Evolutionary conservation across 2,329 filamentous ascomycete genomes (phyloP).

Genomic region (Hypomyces perniciosus): DNA sequence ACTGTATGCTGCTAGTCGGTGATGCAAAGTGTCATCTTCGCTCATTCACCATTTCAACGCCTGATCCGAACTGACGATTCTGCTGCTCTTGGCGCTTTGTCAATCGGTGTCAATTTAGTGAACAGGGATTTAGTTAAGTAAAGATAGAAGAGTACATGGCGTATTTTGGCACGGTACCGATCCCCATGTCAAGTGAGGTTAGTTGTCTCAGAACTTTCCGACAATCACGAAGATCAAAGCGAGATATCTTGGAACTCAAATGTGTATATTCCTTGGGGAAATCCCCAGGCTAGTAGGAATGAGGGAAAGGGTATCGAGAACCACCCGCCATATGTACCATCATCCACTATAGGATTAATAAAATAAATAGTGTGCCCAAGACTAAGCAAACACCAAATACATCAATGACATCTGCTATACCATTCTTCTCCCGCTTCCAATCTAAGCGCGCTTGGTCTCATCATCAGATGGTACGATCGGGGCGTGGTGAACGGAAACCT

Average conservation of each 20-base stretch:
- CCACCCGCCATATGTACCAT: neutral
- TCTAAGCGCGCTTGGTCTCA: conserved; percentile 3
- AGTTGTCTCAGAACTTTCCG: too few species aligned
- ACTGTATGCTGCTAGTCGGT: too few species aligned
- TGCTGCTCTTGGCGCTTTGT: too few species aligned
- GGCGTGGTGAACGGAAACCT: conserved; percentile 8
- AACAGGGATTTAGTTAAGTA: too few species aligned
- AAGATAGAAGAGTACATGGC: too few species aligned
- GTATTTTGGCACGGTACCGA: too few species aligned
- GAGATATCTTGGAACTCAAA: neutral
- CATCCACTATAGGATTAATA: neutral
- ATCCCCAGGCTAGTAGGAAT: conserved; percentile 1
- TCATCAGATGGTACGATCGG: conserved; percentile 2
- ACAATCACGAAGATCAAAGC: too few species aligned
- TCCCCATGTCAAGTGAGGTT: too few species aligned
- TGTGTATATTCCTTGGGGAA: neutral
- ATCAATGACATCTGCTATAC: neutral
- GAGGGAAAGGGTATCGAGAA: conserved; percentile 12
- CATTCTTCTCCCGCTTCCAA: neutral
- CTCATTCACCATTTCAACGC: too few species aligned
- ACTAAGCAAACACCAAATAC: neutral
- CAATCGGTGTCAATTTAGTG: too few species aligned
- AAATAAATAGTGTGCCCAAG: conserved; percentile 3
- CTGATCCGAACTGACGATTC: too few species aligned
- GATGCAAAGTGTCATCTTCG: too few species aligned